Percentiles rank a stretch among this genome's conserved stretches.
Conservation (phyloP, 2,329 filamentous ascomycete species). For the Drechslerella stenobrocha region DNA sequence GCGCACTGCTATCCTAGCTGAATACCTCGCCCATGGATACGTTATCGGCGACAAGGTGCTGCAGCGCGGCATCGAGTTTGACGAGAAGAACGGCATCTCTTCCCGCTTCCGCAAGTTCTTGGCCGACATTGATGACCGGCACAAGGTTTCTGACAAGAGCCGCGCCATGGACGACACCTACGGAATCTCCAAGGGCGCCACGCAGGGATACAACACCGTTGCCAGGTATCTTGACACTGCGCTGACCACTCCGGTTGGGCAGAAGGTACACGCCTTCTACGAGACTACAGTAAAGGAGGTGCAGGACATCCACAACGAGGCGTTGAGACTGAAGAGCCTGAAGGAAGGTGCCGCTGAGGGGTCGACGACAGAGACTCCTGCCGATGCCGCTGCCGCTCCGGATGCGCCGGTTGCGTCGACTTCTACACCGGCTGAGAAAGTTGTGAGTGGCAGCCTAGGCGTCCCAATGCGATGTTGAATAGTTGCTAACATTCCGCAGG, state of each 20-base stretch:
- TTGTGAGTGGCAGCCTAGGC: slow-evolving; percentile 13
- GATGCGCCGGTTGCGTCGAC: slow-evolving; percentile 3
- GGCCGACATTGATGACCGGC: slow-evolving; percentile 76
- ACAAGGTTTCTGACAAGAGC: slow-evolving; percentile 84
- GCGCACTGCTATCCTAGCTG: slow-evolving; percentile 85
- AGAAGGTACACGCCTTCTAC: slow-evolving; percentile 88
- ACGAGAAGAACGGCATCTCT: slow-evolving; percentile 85
- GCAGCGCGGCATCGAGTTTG: slow-evolving; percentile 69
- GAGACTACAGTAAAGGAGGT: slow-evolving; percentile 82
- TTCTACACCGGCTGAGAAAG: slow-evolving; percentile 35
- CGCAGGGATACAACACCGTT: slow-evolving; percentile 58
- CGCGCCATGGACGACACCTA: slow-evolving; percentile 82
- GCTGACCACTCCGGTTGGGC: slow-evolving; percentile 78
- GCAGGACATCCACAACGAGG: slow-evolving; percentile 89
- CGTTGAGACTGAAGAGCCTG: slow-evolving; percentile 79
- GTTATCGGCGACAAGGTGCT: slow-evolving; percentile 66
- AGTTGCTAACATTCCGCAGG: slow-evolving; percentile 13
- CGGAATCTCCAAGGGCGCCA: slow-evolving; percentile 73
- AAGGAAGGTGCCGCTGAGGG: slow-evolving; percentile 5
- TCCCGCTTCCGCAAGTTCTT: slow-evolving; percentile 68
- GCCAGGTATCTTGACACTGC: slow-evolving; percentile 95
- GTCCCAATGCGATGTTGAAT: background rate
- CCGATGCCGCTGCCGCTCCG: slow-evolving; percentile 2
- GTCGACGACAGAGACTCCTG: slow-evolving; percentile 2
- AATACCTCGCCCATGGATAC: slow-evolving; percentile 96